These are phyloP conservation scores for Chrysosporium keratinophilum DNA, from an alignment of 2,329 filamentous ascomycete genomes.

Conservation along the genomic window DNA sequence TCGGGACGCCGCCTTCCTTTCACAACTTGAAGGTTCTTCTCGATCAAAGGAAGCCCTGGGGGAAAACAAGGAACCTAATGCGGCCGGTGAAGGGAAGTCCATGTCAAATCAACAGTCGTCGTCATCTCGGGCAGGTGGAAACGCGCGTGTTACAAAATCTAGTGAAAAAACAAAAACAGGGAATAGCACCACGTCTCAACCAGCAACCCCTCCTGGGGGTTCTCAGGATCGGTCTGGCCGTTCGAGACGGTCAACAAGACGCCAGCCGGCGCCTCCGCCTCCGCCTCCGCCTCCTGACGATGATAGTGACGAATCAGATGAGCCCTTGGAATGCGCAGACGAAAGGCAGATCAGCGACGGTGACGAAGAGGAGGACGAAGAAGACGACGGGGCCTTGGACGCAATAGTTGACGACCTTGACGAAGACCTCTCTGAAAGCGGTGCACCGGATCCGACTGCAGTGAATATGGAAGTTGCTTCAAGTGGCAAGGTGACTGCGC, in stretches of 20 bases:
- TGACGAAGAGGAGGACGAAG: constrained; percentile 50
- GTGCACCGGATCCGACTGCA: constrained; percentile 69
- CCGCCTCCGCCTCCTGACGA: constrained; percentile 46
- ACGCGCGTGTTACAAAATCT: constrained; percentile 1
- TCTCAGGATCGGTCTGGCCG: constrained; percentile 21
- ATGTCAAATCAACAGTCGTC: constrained; percentile 9
- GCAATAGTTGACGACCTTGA: constrained; percentile 86
- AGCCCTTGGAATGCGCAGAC: constrained; percentile 82
- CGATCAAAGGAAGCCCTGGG: constrained; percentile 46
- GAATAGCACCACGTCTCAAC: constrained; percentile 16
- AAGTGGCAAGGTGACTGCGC: constrained; percentile 77
- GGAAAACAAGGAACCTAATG: constrained; percentile 14
- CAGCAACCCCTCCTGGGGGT: constrained; percentile 27
- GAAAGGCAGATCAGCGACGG: constrained; percentile 64
- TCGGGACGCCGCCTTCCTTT: constrained; percentile 56
- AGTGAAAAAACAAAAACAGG: constrained; percentile 7
- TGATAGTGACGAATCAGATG: constrained; percentile 53
- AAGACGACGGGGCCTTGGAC: constrained; percentile 55
- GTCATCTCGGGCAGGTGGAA: constrained; percentile 23
- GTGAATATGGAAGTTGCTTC: constrained; percentile 85
- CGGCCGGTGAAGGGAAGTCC: neutral
- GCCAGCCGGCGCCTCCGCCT: constrained; percentile 9
- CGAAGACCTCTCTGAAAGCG: constrained; percentile 65
- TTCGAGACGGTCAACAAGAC: constrained; percentile 11
- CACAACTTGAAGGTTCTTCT: constrained; percentile 60